Conservation (phyloP, 2,329 filamentous ascomycete genomes). For the Alternaria sp. region DNA sequence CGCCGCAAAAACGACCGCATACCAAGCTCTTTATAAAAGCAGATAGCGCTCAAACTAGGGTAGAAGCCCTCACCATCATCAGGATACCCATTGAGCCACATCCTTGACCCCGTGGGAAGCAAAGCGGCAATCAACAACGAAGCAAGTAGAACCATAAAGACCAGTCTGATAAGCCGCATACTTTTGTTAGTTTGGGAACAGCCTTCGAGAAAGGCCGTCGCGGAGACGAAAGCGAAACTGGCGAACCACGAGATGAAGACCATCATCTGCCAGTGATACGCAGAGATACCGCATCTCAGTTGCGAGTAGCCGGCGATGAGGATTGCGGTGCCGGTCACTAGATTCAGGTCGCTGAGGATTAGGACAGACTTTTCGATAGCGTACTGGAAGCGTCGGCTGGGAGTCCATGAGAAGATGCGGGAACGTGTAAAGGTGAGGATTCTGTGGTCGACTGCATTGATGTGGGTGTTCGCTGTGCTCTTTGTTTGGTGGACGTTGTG, state of each 20-base stretch:
- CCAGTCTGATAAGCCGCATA: slow-evolving; percentile 26
- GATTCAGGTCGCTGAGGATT: slow-evolving; percentile 34
- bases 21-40: slow-evolving; percentile 27
- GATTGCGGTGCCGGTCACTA: slow-evolving; percentile 34
- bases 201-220: slow-evolving; percentile 27
- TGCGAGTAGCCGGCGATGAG: slow-evolving; percentile 30
- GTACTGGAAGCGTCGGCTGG: slow-evolving; percentile 30
- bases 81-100: slow-evolving; percentile 26
- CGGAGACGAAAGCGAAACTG: slow-evolving; percentile 27
- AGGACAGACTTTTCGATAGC: slow-evolving; percentile 38
- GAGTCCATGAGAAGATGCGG: slow-evolving; percentile 24
- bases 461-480: background rate
- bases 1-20: slow-evolving; percentile 11
- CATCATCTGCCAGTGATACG: slow-evolving; percentile 38
- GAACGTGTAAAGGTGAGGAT: slow-evolving; percentile 20
- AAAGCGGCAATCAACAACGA: slow-evolving; percentile 26
- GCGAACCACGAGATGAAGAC: slow-evolving; percentile 35
- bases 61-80: slow-evolving; percentile 26
- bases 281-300: slow-evolving; percentile 29
- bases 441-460: slow-evolving; percentile 23
- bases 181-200: slow-evolving; percentile 28
- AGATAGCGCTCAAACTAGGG: slow-evolving; percentile 23
- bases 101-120: slow-evolving; percentile 29
- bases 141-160: slow-evolving; percentile 28
- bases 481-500: slow-evolving; percentile 5